These are phyloP conservation scores for Wickerhamomyces chaumierensis DNA, from an alignment of 805 yeast genomes.

Conservation along the genomic window DNA sequence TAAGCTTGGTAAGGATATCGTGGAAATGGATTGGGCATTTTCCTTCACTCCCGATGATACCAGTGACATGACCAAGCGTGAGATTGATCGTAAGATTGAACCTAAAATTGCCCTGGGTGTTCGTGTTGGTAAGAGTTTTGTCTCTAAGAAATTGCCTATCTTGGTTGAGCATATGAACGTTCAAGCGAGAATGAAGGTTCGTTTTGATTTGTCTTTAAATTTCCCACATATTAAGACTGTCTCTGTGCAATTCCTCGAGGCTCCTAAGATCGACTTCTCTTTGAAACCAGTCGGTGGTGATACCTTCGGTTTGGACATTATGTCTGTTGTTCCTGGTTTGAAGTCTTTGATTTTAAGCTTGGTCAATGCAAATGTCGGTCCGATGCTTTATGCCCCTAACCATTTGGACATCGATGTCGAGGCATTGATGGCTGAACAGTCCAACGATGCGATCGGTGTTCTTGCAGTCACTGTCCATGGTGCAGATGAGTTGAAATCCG, in stretches of 20 bases:
- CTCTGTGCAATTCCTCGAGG: constrained; percentile 62
- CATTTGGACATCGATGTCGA: constrained; percentile 66
- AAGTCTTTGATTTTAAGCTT: constrained; percentile 58
- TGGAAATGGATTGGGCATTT: constrained; percentile 80
- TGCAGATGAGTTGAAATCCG: constrained; percentile 36
- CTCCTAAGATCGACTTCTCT: constrained; percentile 69
- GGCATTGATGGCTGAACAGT: constrained; percentile 51
- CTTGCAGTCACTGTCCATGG: constrained; percentile 51
- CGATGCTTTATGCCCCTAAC: constrained; percentile 77
- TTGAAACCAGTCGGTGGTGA: constrained; percentile 86
- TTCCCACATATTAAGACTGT: constrained; percentile 76
- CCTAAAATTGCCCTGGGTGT: constrained; percentile 79
- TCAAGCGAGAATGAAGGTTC: constrained; percentile 57
- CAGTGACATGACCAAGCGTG: constrained; percentile 72
- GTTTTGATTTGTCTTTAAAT: constrained; percentile 45
- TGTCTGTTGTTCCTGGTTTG: constrained; percentile 77
- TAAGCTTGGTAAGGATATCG: constrained; percentile 50
- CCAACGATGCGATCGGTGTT: constrained; percentile 62
- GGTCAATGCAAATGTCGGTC: constrained; percentile 61
- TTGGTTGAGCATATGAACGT: constrained; percentile 74
- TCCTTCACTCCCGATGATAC: constrained; percentile 75
- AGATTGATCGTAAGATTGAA: constrained; percentile 56
- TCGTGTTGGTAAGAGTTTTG: constrained; percentile 70
- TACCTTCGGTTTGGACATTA: constrained; percentile 74
- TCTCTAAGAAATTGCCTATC: constrained; percentile 67